phyloP scores from a whole-genome alignment of 768 basidiomycete genomes.

The Hygrophorus russula region DNA sequence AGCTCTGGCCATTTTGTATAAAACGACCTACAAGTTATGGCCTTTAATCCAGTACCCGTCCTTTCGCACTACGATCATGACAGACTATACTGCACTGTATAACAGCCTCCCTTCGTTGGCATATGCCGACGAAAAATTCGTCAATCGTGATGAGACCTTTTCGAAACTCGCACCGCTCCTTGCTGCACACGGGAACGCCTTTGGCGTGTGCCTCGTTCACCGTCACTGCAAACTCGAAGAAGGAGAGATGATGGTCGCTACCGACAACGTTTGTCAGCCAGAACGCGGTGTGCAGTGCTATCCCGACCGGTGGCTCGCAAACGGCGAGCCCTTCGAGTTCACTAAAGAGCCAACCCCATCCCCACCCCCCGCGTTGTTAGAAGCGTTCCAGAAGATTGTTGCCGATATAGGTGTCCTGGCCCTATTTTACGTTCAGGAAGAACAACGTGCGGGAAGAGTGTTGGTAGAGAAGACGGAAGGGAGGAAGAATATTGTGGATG shows the following conservation, averaged over 20 bases:
- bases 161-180: neutral
- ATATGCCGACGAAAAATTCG: slow-evolving; percentile 1
- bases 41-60: too few relatives aligned
- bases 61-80: too few relatives aligned
- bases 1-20: too few relatives aligned
- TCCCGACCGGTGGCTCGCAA: slow-evolving; percentile 3
- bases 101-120: slow-evolving; percentile 7
- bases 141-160: neutral
- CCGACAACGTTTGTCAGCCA: slow-evolving; percentile 3
- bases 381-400: slow-evolving; percentile 2
- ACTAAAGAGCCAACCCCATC: neutral
- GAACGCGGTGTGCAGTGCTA: neutral
- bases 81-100: slow-evolving; percentile 4
- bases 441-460: neutral
- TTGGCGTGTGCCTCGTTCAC: slow-evolving; percentile 9
- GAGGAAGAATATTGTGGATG: slow-evolving; percentile 3
- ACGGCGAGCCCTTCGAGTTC: slow-evolving; percentile 3
- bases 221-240: slow-evolving; percentile 6
- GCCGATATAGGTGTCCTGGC: neutral
- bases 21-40: too few relatives aligned
- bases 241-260: slow-evolving; percentile 8
- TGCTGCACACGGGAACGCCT: neutral
- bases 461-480: slow-evolving; percentile 1
- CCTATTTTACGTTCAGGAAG: neutral
- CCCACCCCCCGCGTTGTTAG: neutral